A percentile compares a stretch with the other conserved stretches of the same genome.
phyloP scores from a whole-genome alignment of 2,329 filamentous ascomycete species.

The Ambrosiella beaveri region DNA sequence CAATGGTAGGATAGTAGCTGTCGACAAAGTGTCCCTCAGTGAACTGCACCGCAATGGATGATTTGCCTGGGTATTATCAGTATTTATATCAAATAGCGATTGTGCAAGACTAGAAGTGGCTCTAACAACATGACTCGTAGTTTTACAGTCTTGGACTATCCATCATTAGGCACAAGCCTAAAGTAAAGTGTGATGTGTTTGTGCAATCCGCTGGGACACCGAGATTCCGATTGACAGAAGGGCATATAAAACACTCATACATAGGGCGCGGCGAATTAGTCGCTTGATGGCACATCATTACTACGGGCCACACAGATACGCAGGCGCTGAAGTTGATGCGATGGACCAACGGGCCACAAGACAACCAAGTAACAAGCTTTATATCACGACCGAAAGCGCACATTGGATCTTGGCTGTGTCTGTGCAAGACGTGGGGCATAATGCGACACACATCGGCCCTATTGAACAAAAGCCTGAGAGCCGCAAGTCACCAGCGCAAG shows the following conservation, averaged over 20 bases:
- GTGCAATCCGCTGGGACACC: background rate
- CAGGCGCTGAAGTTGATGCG: background rate
- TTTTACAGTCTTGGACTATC: background rate
- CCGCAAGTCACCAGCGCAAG: too few relatives aligned
- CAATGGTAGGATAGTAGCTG: conserved; percentile 97
- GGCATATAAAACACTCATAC: background rate
- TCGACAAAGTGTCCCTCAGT: conserved; percentile 98
- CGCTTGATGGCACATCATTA: background rate
- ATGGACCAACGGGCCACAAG: background rate
- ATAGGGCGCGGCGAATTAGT: background rate
- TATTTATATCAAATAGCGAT: background rate
- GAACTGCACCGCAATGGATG: conserved; percentile 88
- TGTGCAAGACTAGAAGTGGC: too few relatives aligned
- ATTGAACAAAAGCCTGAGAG: too few relatives aligned
- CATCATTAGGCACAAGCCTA: background rate
- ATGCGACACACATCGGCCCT: too few relatives aligned
- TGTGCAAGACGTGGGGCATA: too few relatives aligned
- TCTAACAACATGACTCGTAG: too few relatives aligned
- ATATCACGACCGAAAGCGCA: background rate
- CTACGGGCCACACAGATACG: background rate
- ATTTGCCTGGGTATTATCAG: conserved; percentile 53
- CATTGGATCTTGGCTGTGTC: too few relatives aligned
- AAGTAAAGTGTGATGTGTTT: background rate
- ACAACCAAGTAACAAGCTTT: background rate
- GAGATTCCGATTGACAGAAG: background rate